phyloP scores from a whole-genome alignment of 2,329 filamentous ascomycete genomes.

The Amylocarpus encephaloides region DNA sequence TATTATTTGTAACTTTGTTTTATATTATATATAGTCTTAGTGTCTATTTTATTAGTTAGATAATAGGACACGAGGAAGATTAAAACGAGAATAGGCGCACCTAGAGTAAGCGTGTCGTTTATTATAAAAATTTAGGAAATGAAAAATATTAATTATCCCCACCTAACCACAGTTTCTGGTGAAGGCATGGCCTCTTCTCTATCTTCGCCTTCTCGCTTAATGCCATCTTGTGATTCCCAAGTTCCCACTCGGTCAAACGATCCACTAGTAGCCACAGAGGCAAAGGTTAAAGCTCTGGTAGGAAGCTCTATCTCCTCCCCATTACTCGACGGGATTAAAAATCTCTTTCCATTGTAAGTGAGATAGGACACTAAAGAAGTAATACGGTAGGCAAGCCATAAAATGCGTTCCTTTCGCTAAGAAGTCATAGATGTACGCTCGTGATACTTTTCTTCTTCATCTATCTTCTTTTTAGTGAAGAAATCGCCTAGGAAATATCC shows the following conservation, averaged over 20 bases:
- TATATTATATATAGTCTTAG: too few relatives aligned
- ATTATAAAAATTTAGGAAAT: too few relatives aligned
- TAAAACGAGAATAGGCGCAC: too few relatives aligned
- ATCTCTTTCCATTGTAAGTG: slow-evolving; percentile 14
- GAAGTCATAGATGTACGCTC: slow-evolving; percentile 25
- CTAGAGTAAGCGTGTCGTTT: too few relatives aligned
- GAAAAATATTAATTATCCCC: too few relatives aligned
- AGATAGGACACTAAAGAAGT: slow-evolving; percentile 12
- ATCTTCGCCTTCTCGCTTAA: slow-evolving; percentile 11
- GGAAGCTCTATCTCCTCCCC: background rate
- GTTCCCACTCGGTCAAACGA: slow-evolving; percentile 4
- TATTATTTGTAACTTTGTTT: too few relatives aligned
- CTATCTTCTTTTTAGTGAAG: slow-evolving; percentile 26
- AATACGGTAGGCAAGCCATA: slow-evolving; percentile 23
- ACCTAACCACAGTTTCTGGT: too few relatives aligned
- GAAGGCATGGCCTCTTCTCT: slow-evolving; percentile 15
- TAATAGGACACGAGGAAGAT: too few relatives aligned
- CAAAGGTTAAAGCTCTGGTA: slow-evolving; percentile 11
- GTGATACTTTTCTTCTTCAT: slow-evolving; percentile 27
- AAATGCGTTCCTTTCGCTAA: slow-evolving; percentile 23
- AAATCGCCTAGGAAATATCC: slow-evolving; percentile 23
- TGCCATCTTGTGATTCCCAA: slow-evolving; percentile 10
- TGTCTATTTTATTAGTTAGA: too few relatives aligned
- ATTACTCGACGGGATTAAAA: background rate
- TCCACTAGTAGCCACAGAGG: slow-evolving; percentile 9